Evolutionary conservation across 257 asterid species (phyloP), one percentile per base, ranked within the genome.

Genomic region (Ballota nigra): DNA sequence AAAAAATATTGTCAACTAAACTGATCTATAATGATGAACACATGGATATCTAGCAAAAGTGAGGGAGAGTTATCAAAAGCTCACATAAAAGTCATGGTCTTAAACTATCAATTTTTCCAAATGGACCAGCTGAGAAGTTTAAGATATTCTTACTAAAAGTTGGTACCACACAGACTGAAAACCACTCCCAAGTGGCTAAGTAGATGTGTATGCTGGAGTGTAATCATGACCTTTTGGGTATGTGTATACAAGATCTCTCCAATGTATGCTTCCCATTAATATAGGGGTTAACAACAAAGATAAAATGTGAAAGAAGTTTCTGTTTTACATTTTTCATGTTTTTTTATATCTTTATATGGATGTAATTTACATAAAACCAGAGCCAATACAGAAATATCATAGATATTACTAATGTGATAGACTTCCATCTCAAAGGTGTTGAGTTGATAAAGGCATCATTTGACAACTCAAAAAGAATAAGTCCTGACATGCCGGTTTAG

Each of bases 1-100:
- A 33, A 28, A n/a, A 26, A 43, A 64, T 8, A 16, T 36, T 38
- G 63, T 64, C 72, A 79, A 59, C 70, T 73, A 24, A 73, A 63
- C 13, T 66, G 59, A 38, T 66, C 51, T 52, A 76, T 31, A 49
- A 45, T 56, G 62, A 76, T 8, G 66, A 45, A 38, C 23, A 29
- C 63, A 26, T 20, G 23, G 29, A 62, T 18, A 26, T 64, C 40
- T 34, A 24, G 19, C 1, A 13, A 28, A 66, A 43, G 43, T 12
- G 52, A 28, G 61, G 19, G 40, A 66, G 20, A 22, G 26, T n/a
- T 40, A 18, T 58, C 20, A 24, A 41, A 69, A 4, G 23, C n/a
- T 12, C 10, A 4, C 43, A 38, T 6, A 36, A 19, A 20, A 57
- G 40, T 29, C 33, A 15, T 61, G 3, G 34, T 18, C 68, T 63